Evolutionary conservation across 257 asterid genomes (phyloP).

Genomic region (Misopates orontium): DNA sequence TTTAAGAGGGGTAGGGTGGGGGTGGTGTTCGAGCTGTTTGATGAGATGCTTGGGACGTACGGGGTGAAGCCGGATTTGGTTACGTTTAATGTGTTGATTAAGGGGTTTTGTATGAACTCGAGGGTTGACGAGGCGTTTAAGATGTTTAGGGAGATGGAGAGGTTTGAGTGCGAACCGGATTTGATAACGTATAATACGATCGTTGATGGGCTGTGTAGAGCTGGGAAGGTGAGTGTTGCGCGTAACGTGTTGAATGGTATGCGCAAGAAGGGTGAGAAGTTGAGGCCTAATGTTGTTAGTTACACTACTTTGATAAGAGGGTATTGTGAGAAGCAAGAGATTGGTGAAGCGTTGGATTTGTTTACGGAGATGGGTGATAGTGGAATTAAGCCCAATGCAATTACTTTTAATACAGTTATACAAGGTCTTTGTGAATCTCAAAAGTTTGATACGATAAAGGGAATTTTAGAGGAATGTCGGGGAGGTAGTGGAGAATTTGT

Average conservation of each 20-base stretch:
- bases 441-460: constrained; percentile 53
- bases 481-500: constrained; percentile 45
- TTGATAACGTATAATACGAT: constrained; percentile 69
- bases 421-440: constrained; percentile 71
- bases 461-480: constrained; percentile 40
- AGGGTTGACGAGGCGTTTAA: constrained; percentile 70
- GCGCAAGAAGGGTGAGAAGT: constrained; percentile 50
- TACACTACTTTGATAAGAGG: constrained; percentile 91
- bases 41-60: constrained; percentile 81
- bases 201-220: constrained; percentile 80
- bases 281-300: constrained; percentile 74
- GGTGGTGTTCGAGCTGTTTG: constrained; percentile 54
- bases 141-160: constrained; percentile 78
- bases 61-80: constrained; percentile 76
- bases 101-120: constrained; percentile 77
- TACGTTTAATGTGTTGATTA: constrained; percentile 69
- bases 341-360: constrained; percentile 54
- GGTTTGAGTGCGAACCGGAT: constrained; percentile 55
- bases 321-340: constrained; percentile 59
- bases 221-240: constrained; percentile 64
- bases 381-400: constrained; percentile 57
- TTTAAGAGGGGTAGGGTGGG: constrained; percentile 72
- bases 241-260: constrained; percentile 67
- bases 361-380: constrained; percentile 51
- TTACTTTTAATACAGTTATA: constrained; percentile 68